Percentiles rank a stretch among this genome's conserved stretches.
Evolutionary conservation across 2,329 filamentous ascomycete species (phyloP).

Genomic region (Aurifilum marmelostoma): DNA sequence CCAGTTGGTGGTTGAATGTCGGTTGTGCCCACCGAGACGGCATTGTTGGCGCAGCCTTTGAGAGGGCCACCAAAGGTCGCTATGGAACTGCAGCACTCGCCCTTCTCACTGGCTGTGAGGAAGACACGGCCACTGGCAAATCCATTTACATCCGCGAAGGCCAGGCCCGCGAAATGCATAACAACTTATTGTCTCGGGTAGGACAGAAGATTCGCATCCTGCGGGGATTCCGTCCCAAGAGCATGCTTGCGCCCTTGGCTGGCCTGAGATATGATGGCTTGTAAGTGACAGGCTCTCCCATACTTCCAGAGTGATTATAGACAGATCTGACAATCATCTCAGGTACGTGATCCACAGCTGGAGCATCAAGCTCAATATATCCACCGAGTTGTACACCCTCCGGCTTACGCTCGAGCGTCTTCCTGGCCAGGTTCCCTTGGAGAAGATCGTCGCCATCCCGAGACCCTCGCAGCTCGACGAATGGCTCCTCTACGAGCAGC

Average conservation of each 20-base stretch:
- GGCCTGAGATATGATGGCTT: conserved; percentile 62
- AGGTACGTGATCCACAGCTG: conserved; percentile 57
- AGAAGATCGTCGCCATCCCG: conserved; percentile 50
- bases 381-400: conserved; percentile 47
- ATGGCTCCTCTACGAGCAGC: conserved; percentile 54
- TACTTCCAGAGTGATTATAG: neutral
- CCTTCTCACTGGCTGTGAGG: conserved; percentile 55
- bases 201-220: conserved; percentile 57
- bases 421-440: conserved; percentile 45
- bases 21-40: conserved; percentile 60
- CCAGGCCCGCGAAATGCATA: conserved; percentile 48
- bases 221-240: conserved; percentile 54
- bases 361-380: conserved; percentile 45
- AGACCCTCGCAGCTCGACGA: conserved; percentile 60
- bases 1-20: conserved; percentile 63
- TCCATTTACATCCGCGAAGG: conserved; percentile 52
- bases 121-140: conserved; percentile 39
- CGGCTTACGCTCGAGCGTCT: conserved; percentile 52
- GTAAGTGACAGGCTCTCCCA: conserved; percentile 43
- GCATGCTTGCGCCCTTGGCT: conserved; percentile 53
- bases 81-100: conserved; percentile 54
- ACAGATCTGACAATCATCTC: neutral
- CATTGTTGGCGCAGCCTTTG: conserved; percentile 49
- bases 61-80: conserved; percentile 50
- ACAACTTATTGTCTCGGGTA: conserved; percentile 52